These are phyloP conservation scores for Russula sp. DNA, from an alignment of 768 basidiomycete species.

Conservation along the genomic window DNA sequence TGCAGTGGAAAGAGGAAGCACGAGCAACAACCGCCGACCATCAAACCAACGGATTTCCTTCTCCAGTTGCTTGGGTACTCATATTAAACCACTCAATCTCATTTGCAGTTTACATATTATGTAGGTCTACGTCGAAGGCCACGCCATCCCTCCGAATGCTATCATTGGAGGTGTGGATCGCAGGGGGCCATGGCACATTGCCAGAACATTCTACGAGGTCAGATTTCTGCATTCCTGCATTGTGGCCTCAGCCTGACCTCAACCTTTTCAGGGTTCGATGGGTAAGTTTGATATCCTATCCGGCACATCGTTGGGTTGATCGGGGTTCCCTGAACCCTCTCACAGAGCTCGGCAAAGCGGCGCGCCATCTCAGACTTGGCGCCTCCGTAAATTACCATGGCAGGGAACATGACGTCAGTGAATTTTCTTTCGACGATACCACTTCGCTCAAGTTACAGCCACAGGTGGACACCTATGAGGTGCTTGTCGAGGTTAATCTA, in stretches of 20 bases:
- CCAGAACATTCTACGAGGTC: conserved; percentile 23
- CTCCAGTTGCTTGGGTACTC: conserved; percentile 22
- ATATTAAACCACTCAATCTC: background rate
- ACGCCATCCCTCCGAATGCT: conserved; percentile 21
- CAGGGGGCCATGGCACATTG: conserved; percentile 18
- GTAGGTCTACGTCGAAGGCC: conserved; percentile 20
- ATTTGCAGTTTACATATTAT: background rate
- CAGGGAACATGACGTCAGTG: conserved; percentile 31
- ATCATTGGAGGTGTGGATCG: conserved; percentile 22
- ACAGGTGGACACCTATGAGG: conserved; percentile 32
- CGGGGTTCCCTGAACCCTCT: background rate
- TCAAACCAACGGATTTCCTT: conserved; percentile 16
- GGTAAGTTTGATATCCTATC: conserved; percentile 8
- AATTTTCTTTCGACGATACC: background rate
- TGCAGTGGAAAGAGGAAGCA: conserved; percentile 20
- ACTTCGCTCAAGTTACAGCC: background rate
- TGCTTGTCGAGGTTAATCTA: conserved; percentile 32
- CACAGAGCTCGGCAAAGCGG: conserved; percentile 35
- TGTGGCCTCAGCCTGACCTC: background rate
- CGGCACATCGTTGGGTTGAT: no score
- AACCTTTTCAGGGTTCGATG: conserved; percentile 10
- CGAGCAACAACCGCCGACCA: conserved; percentile 12
- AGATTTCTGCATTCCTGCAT: background rate
- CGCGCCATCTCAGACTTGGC: conserved; percentile 29
- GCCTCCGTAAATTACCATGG: conserved; percentile 33